Evolutionary conservation across 2,329 filamentous ascomycete species (phyloP), one percentile per base, ranked within the genome.

Genomic region (Paracoccidioides lutzii): DNA sequence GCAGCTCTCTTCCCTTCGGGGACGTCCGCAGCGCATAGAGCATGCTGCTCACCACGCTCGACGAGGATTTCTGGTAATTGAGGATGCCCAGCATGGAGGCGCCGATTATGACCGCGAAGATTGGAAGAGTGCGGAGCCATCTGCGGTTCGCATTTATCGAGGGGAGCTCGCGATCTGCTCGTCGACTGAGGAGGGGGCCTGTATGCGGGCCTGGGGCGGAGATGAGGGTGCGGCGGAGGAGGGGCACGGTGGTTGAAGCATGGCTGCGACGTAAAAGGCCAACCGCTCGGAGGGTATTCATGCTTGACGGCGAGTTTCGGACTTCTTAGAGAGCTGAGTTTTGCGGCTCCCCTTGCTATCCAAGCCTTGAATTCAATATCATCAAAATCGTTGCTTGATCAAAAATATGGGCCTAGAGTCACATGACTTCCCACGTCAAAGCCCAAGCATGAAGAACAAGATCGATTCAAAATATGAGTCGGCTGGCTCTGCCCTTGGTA

Each of bases 41-140:
- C 4, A 90, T 93, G 55, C 87, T 88, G 55, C 83, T 83, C n/a
- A 96, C 87, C 35, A 91, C 81, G 55, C 87, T 87, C 32, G 84
- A 89, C n/a, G 87, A 89, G 56, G 84, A 82, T 72, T 96, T 96
- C 71, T 98, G 91, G 81, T 98, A 97, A 80, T 98, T 98, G 85
- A 98, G 97, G 72, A 98, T 96, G 63, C 86, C 88, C 58, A 94
- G 75, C 61, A 84, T 84, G 62, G 84, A 85, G 55, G 79, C 77
- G 51, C 81, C 80, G 63, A 95, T 82, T 60, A 88, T 76, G 60
- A 80, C 71, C 54, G 85, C 69, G 78, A 97, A 97, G 68, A 95
- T 75, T 54, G 91, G 91, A 38, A 95, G 72, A 0, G 88, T 89
- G 63, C 81, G 80, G 55, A 78, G 68, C 86, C 87, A 90, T 62